Base-by-base conservation (phyloP, 768 basidiomycete species). In the Chalciporus piperatus region DNA sequence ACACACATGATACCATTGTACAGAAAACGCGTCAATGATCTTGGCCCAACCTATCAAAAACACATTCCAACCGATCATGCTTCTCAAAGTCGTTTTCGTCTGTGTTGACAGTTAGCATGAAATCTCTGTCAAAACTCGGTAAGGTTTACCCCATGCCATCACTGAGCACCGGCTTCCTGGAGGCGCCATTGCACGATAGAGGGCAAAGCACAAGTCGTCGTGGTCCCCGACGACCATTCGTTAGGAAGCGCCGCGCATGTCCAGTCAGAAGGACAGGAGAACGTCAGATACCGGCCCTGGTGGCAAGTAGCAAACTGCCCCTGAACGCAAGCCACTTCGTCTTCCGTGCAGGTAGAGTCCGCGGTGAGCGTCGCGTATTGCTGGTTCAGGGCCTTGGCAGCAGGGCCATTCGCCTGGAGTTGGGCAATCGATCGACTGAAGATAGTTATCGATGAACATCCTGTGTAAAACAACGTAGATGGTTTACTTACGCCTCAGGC, bases 221-320 rank as follows among this genome's bases (percentile, higher is more conserved):
- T 55, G 7, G 63, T 64, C 2, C 59, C 60, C 1, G 32, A n/a
- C 4, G 22, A 37, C 51, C 43, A 52, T 32, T 62, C 56, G n/a
- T 64, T 58, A 27, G 62, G 63, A 49, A 64, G 48, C 22, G 62
- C 63, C 9, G 63, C 57, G 44, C 62, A 64, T 1, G 53, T 37
- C 55, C 55, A 59, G 43, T 45, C 37, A 1, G 39, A 41, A 5
- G 55, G 47, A 38, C 62, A 64, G n/a, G 43, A 9, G 42, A 48
- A 54, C 1, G 50, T 52, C 19, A 51, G 16, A 48, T 59, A 64
- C 10, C 39, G 45, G 23, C 54, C 28, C 19, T 54, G 44, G 28
- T 55, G 25, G 41, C 63, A 64, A 8, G 39, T 16, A 1, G 57
- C 63, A 42, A 57, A 64, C 41, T 48, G 32, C n/a, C 58, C 60